Evolutionary conservation across 2,329 filamentous ascomycete species (phyloP).

Genomic region (Pyrenochaeta sp.): DNA sequence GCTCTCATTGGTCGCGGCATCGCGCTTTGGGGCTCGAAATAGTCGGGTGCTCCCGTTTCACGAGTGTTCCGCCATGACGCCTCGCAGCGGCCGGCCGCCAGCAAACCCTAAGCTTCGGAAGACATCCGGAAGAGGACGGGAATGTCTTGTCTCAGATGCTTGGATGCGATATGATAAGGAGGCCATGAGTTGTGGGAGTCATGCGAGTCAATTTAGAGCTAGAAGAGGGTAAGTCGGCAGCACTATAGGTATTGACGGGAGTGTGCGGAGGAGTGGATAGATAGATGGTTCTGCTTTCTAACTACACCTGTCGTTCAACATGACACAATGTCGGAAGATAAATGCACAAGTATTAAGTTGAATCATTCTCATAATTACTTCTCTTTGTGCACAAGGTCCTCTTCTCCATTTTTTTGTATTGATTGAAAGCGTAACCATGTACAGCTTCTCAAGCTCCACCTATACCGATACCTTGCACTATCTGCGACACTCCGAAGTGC

Average conservation of each 20-base stretch:
- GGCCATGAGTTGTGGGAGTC: slow-evolving; percentile 1
- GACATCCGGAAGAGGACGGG: slow-evolving; percentile 8
- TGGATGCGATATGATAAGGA: slow-evolving; percentile 11
- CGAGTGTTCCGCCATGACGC: slow-evolving; percentile 19
- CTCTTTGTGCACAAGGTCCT: no score
- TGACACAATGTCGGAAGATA: no score
- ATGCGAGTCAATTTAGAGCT: neutral
- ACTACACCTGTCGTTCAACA: no score
- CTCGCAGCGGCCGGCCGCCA: slow-evolving; percentile 14
- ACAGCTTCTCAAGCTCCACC: no score
- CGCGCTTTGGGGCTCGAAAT: slow-evolving; percentile 19
- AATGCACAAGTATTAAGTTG: no score
- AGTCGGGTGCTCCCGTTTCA: slow-evolving; percentile 27
- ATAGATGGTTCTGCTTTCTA: no score
- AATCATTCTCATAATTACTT: no score
- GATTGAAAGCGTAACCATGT: no score
- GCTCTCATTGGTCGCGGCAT: slow-evolving; percentile 15
- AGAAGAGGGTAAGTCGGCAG: neutral
- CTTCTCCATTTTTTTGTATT: no score
- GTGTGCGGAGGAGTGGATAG: no score
- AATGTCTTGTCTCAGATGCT: slow-evolving; percentile 17
- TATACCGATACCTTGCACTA: slow-evolving; percentile 10
- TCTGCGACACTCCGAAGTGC: slow-evolving; percentile 2
- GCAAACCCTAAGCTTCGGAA: slow-evolving; percentile 23
- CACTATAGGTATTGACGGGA: no score